These are phyloP conservation scores for Yamadazyma sp. DNA, from an alignment of 1,139 yeast species.

Conservation along the genomic window DNA sequence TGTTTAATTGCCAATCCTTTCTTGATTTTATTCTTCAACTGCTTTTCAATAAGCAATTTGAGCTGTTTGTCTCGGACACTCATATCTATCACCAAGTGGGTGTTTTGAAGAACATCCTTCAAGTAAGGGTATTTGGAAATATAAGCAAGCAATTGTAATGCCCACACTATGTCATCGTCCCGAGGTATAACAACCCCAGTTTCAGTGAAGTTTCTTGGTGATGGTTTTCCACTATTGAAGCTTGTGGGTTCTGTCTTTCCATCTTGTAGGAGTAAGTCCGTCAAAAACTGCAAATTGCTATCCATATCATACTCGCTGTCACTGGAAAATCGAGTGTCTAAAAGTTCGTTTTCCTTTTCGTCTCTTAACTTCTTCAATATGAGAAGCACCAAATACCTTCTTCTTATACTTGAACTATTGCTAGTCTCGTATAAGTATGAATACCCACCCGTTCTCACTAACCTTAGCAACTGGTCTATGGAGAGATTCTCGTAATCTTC, in stretches of 20 bases:
- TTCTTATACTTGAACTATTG: conserved; percentile 23
- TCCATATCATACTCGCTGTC: conserved; percentile 46
- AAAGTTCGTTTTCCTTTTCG: conserved; percentile 36
- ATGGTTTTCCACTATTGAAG: conserved; percentile 28
- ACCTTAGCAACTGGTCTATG: conserved; percentile 39
- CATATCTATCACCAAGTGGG: conserved; percentile 60
- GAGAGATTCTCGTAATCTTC: conserved; percentile 43
- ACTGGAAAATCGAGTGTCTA: conserved; percentile 32
- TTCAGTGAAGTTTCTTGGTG: conserved; percentile 67
- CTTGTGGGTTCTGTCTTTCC: conserved; percentile 25
- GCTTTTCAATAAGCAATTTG: conserved; percentile 39
- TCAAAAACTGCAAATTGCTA: conserved; percentile 40
- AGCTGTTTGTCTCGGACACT: conserved; percentile 49
- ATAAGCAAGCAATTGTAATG: conserved; percentile 86
- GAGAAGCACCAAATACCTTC: conserved; percentile 37
- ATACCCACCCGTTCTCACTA: conserved; percentile 21
- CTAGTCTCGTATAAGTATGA: conserved; percentile 7
- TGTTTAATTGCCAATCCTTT: conserved; percentile 30
- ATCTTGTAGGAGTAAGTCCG: conserved; percentile 43
- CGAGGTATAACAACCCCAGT: conserved; percentile 78
- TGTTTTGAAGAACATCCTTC: conserved; percentile 69
- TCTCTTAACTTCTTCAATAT: conserved; percentile 39
- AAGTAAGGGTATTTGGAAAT: conserved; percentile 86
- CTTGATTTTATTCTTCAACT: conserved; percentile 34
- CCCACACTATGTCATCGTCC: conserved; percentile 93